phyloP scores from a whole-genome alignment of 139 green algal genomes.

The Chlamydomonas incerta region DNA sequence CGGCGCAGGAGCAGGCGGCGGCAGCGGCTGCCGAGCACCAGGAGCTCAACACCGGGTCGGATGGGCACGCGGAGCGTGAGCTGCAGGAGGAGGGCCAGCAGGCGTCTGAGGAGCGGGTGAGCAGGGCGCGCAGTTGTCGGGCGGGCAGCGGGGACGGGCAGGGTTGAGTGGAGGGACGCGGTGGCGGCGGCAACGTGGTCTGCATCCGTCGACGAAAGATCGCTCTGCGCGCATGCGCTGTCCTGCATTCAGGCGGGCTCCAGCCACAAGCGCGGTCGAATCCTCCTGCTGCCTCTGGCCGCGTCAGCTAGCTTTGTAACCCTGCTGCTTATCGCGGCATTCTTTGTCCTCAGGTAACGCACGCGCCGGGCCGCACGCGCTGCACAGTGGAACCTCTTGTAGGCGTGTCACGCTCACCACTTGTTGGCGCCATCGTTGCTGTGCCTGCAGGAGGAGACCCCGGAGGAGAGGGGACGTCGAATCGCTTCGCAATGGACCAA shows the following conservation, averaged over 20 bases:
- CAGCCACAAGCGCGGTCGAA: not conserved
- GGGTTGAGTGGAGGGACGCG: no score
- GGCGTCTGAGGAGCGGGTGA: constrained; percentile 11
- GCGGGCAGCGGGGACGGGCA: no score
- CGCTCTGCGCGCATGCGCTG: not conserved
- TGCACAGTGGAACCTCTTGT: no score
- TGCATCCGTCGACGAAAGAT: not conserved
- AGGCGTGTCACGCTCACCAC: not conserved
- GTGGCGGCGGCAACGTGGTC: not conserved
- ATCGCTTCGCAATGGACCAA: constrained; percentile 78
- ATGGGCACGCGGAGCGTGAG: not conserved
- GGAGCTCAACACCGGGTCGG: not conserved
- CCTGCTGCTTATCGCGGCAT: constrained; percentile 7
- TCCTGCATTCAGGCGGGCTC: constrained; percentile 27
- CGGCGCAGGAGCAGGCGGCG: constrained; percentile 18
- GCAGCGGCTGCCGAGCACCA: not conserved
- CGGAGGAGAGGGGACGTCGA: constrained; percentile 68
- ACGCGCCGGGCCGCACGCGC: no score
- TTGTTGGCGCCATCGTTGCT: not conserved
- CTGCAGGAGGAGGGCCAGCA: not conserved
- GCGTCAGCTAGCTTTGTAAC: not conserved
- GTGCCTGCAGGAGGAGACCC: constrained; percentile 49
- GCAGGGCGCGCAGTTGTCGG: no score
- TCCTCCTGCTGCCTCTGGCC: constrained; percentile 4
- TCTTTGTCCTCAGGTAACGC: constrained; percentile 13